Base-by-base conservation (phyloP, 805 yeast genomes). In the Lipomyces starkeyi region DNA sequence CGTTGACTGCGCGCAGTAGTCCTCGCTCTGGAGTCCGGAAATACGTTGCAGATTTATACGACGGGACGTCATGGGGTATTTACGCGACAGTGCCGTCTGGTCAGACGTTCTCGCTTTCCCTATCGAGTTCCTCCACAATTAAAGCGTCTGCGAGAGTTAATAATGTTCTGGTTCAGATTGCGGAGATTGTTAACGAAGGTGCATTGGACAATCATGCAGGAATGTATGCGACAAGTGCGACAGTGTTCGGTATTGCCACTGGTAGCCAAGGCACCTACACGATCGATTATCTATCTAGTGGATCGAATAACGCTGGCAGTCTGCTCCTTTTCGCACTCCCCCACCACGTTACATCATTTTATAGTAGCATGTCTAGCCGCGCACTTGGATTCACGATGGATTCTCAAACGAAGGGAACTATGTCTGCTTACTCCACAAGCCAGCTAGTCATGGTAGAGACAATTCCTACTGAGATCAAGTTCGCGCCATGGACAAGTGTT, bases 181-280 rank as follows among this genome's bases (percentile, higher is more conserved):
- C 86, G 11, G 81, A 86, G 64, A 87, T 86, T 8, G 83, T 83
- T 52, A 67, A 77, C 57, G 79, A 80, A 13, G 57, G 73, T 22
- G 76, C 71, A 11, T 86, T 86, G 71, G 93, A 90, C 73, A 70
- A 76, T 9, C 86, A 88, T 34, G 91, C 91, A 1, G 93, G 93
- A 6, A 80, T 83, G 63, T 89, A 84, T 72, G 86, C 88, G 25
- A 81, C 83, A 2, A 81, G 80, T 40, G 87, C 84, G 29, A 70
- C 82, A 0, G 71, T 88, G 7, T 67, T 79, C 1, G 87, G 85
- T 73, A 79, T 13, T 34, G 71, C 64, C 17, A 22, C 32, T 25
- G 61, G 58, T 25, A 47, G 43, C 57, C 64, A 22, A 40, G 73
- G 67, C 58, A 49, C 53, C 55, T 59, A 56, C 27, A 56, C 43